These are phyloP conservation scores for Talaromyces sp. DNA, from an alignment of 2,329 filamentous ascomycete species.

Conservation along the genomic window DNA sequence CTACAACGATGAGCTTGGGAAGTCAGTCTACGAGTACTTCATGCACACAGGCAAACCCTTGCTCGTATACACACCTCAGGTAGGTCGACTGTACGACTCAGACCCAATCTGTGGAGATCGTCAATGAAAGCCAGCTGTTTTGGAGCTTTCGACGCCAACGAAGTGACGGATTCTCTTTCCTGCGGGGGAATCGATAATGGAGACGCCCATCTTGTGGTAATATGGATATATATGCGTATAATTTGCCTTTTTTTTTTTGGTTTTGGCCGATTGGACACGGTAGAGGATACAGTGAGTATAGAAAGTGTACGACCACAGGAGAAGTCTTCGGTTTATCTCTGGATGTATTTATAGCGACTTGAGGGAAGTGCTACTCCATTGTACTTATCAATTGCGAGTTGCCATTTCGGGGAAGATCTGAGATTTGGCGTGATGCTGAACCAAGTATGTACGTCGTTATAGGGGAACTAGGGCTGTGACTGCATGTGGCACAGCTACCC, in stretches of 20 bases:
- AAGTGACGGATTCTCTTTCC: conserved; percentile 21
- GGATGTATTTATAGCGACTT: neutral
- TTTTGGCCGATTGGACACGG: no score
- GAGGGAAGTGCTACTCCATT: neutral
- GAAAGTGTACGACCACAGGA: neutral
- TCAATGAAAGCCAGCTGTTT: conserved; percentile 23
- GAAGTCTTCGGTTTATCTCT: neutral
- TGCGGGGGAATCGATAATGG: neutral
- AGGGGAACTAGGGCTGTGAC: neutral
- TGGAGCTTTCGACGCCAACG: conserved; percentile 54
- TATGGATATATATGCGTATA: neutral
- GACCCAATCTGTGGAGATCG: conserved; percentile 21
- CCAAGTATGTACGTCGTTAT: neutral
- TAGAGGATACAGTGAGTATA: neutral
- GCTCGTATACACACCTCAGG: conserved; percentile 18
- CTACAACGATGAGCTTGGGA: conserved; percentile 54
- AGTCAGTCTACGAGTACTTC: neutral
- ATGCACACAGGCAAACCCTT: neutral
- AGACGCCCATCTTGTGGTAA: neutral
- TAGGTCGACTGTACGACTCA: conserved; percentile 21
- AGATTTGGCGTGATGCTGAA: neutral
- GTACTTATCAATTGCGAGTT: neutral
- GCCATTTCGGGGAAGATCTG: neutral
- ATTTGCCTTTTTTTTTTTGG: no score
- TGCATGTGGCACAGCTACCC: conserved; percentile 7